These are phyloP conservation scores for Leptographium radiaticola DNA, from an alignment of 2,329 filamentous ascomycete species.

Conservation along the genomic window DNA sequence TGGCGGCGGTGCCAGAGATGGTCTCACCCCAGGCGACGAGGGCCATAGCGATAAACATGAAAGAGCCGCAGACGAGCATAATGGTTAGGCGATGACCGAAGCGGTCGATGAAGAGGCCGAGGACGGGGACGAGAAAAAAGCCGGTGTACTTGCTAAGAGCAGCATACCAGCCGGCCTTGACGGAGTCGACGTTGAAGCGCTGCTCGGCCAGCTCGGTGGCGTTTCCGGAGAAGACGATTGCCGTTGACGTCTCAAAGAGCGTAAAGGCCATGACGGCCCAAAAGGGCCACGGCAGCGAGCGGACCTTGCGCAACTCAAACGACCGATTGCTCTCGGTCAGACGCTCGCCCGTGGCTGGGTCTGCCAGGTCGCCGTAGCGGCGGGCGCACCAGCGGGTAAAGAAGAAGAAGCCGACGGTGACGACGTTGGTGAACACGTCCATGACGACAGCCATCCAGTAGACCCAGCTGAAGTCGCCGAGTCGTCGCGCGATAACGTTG, in stretches of 20 bases:
- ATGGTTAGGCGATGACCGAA: conserved; percentile 25
- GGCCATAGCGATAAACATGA: conserved; percentile 39
- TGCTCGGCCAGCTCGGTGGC: conserved; percentile 48
- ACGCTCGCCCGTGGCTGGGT: conserved; percentile 44
- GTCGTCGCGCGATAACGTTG: conserved; percentile 10
- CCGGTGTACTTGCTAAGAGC: conserved; percentile 39
- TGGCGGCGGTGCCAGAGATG: conserved; percentile 38
- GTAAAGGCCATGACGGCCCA: conserved; percentile 43
- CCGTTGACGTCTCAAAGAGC: conserved; percentile 44
- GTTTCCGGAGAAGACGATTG: conserved; percentile 40
- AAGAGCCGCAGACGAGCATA: conserved; percentile 29
- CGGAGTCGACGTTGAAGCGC: conserved; percentile 38
- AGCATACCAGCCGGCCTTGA: conserved; percentile 48
- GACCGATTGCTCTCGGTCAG: conserved; percentile 47
- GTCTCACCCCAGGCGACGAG: conserved; percentile 38
- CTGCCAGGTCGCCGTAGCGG: conserved; percentile 31
- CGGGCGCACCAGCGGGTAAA: conserved; percentile 35
- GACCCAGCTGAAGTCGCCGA: conserved; percentile 46
- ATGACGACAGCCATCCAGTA: conserved; percentile 51
- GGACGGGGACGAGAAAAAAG: conserved; percentile 43
- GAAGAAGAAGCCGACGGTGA: conserved; percentile 34
- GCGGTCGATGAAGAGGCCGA: conserved; percentile 26
- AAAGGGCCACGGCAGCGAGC: conserved; percentile 45
- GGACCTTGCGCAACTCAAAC: conserved; percentile 40
- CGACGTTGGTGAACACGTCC: conserved; percentile 48